Evolutionary conservation across 306 rosid genomes (phyloP).

Genomic region (Dalbergia cultrata): DNA sequence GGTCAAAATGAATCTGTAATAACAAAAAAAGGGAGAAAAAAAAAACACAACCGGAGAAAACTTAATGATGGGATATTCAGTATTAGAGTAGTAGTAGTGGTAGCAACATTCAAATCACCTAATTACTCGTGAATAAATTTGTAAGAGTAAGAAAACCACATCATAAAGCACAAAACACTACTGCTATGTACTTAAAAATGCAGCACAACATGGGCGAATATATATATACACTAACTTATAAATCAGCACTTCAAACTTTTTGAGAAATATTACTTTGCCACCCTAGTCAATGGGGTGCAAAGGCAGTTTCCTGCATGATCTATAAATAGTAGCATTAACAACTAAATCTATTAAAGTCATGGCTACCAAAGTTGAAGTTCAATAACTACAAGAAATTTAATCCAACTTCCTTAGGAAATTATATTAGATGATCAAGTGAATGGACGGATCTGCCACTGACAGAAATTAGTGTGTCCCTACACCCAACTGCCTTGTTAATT

Average conservation of each 20-base stretch:
- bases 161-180: slow-evolving; percentile 5
- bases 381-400: neutral
- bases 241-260: neutral
- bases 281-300: too few species aligned
- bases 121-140: neutral
- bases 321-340: neutral
- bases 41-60: neutral
- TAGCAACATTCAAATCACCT: slow-evolving; percentile 21
- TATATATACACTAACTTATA: neutral
- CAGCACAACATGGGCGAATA: slow-evolving; percentile 14
- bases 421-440: neutral
- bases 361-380: neutral
- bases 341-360: neutral
- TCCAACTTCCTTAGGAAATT: neutral
- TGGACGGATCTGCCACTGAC: neutral
- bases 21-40: neutral
- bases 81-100: neutral
- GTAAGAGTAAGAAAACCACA: neutral
- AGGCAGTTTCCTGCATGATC: neutral
- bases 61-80: neutral
- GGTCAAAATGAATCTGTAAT: slow-evolving; percentile 89
- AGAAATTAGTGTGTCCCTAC: neutral
- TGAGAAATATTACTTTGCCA: slow-evolving; percentile 2
- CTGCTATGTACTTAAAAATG: neutral
- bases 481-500: neutral